These are phyloP conservation scores for Teratosphaeria epicoccoides DNA, from an alignment of 2,329 filamentous ascomycete genomes.

Conservation along the genomic window DNA sequence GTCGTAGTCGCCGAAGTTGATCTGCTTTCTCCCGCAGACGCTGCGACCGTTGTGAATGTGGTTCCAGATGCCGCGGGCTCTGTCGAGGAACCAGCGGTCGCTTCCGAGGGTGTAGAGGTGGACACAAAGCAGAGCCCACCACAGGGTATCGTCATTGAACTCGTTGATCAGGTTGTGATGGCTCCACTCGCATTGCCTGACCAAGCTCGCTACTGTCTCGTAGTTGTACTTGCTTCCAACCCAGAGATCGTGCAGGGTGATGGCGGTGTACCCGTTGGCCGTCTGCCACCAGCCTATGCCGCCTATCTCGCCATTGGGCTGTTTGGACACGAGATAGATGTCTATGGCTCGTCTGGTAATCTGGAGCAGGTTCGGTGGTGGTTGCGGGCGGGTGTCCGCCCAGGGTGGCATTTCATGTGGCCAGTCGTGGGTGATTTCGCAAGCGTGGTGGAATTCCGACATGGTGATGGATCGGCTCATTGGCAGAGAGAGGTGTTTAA, in stretches of 20 bases:
- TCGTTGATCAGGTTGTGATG: constrained; percentile 18
- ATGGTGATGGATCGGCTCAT: neutral
- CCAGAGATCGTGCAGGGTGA: constrained; percentile 18
- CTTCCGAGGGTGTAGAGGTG: constrained; percentile 14
- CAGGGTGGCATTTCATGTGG: constrained; percentile 4
- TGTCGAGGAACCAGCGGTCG: constrained; percentile 15
- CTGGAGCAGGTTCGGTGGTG: constrained; percentile 3
- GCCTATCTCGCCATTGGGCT: constrained; percentile 15
- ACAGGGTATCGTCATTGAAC: constrained; percentile 10
- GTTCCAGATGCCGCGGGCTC: constrained; percentile 14
- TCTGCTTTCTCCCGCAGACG: constrained; percentile 11
- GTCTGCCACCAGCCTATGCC: constrained; percentile 23
- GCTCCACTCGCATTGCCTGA: constrained; percentile 11
- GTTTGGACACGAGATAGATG: constrained; percentile 13
- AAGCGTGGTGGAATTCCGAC: constrained; percentile 3
- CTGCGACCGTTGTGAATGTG: constrained; percentile 9
- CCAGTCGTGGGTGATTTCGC: constrained; percentile 1
- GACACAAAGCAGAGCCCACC: constrained; percentile 18
- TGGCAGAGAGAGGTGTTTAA: neutral
- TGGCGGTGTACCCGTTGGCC: constrained; percentile 22
- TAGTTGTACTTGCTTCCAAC: constrained; percentile 14
- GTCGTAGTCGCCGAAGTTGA: constrained; percentile 12
- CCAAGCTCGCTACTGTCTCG: constrained; percentile 6
- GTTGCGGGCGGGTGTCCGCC: neutral
- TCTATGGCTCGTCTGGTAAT: constrained; percentile 17